phyloP scores from a whole-genome alignment of 306 rosid species.

The Quercus parvula region DNA sequence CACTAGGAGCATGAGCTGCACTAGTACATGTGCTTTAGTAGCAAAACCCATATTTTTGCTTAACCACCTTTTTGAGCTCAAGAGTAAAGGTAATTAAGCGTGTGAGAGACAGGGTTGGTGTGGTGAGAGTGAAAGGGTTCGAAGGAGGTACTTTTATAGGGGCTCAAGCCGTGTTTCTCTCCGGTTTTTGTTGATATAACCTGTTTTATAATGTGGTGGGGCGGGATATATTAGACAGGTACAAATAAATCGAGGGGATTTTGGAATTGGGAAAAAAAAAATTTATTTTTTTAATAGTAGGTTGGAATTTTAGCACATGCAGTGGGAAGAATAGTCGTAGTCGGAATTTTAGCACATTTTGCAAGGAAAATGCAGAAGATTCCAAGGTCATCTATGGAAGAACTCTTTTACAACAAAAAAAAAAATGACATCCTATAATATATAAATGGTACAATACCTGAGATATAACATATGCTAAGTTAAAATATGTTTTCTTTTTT shows the following conservation, averaged over 20 bases:
- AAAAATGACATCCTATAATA: too few species aligned
- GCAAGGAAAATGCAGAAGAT: slow-evolving; percentile 25
- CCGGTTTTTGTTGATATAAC: slow-evolving; percentile 15
- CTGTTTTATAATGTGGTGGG: neutral
- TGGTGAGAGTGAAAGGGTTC: neutral
- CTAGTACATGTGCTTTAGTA: neutral
- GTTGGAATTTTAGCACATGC: slow-evolving; percentile 1
- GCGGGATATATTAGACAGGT: neutral
- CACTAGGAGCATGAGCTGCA: slow-evolving; percentile 16
- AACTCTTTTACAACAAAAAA: neutral
- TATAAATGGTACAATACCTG: too few species aligned
- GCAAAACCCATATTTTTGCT: slow-evolving; percentile 4
- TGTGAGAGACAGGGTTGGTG: neutral
- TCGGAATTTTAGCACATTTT: slow-evolving; percentile 8
- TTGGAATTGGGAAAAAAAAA: too few species aligned
- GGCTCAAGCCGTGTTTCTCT: slow-evolving; percentile 22
- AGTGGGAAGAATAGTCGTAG: neutral
- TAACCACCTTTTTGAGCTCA: too few species aligned
- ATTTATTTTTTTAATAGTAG: too few species aligned
- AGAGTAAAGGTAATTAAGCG: too few species aligned
- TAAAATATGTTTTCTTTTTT: too few species aligned
- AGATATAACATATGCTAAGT: too few species aligned
- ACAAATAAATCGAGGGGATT: neutral
- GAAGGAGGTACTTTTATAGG: slow-evolving; percentile 34
- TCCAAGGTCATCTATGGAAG: slow-evolving; percentile 28